A percentile compares a stretch with the other conserved stretches of the same genome.
Conservation (phyloP, 2,329 filamentous ascomycete species). For the Aspergillus thermomutatus region DNA sequence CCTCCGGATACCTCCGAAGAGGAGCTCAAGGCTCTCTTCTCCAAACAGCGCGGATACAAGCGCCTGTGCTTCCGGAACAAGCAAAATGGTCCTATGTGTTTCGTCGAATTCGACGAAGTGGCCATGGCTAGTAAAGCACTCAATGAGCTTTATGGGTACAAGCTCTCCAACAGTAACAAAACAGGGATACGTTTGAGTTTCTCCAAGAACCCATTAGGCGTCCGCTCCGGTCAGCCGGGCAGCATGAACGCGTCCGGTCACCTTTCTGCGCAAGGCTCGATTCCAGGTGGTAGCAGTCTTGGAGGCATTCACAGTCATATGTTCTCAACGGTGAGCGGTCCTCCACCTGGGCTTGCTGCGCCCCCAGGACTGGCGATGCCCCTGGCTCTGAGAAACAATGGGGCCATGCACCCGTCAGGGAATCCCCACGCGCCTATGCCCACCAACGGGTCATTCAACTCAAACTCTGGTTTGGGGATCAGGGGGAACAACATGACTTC, state of each 20-base stretch:
- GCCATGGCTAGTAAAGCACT: conserved; percentile 88
- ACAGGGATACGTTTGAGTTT: conserved; percentile 94
- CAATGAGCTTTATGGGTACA: conserved; percentile 82
- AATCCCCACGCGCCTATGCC: conserved; percentile 28
- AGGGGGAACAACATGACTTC: conserved; percentile 32
- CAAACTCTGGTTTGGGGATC: conserved; percentile 38
- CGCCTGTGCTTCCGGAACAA: conserved; percentile 92
- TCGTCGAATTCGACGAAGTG: conserved; percentile 95
- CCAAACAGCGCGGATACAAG: conserved; percentile 91
- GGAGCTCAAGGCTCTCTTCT: conserved; percentile 90
- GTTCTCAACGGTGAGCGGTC: conserved; percentile 68
- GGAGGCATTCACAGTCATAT: conserved; percentile 55
- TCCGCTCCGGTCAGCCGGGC: conserved; percentile 70
- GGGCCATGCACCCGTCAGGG: conserved; percentile 28
- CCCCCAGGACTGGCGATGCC: conserved; percentile 65
- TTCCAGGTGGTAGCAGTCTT: conserved; percentile 57
- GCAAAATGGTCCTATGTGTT: conserved; percentile 95
- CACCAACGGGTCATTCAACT: conserved; percentile 31
- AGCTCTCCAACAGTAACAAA: conserved; percentile 86
- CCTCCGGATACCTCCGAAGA: conserved; percentile 91
- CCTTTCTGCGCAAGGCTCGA: conserved; percentile 49
- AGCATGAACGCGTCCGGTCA: conserved; percentile 51
- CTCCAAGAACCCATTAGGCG: conserved; percentile 93
- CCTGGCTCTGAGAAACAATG: conserved; percentile 31
- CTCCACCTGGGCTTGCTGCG: conserved; percentile 74